A percentile compares a stretch with the other conserved stretches of the same genome.
These are phyloP conservation scores for Solanum appendiculatum DNA, from an alignment of 257 asterid genomes.

Conservation along the genomic window DNA sequence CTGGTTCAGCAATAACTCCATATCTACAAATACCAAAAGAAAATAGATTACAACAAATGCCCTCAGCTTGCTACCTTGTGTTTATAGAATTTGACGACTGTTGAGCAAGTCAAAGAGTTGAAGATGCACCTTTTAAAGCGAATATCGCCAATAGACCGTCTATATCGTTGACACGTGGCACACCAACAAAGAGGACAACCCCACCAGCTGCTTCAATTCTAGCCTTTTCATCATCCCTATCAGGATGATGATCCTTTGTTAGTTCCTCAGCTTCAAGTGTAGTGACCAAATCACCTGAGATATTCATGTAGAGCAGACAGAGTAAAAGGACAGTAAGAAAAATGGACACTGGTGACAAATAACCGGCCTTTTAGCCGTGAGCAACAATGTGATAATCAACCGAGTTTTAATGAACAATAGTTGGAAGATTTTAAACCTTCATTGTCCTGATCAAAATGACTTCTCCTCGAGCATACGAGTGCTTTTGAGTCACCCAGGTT, in stretches of 20 bases:
- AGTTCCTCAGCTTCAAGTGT: constrained; percentile 39
- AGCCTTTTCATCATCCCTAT: constrained; percentile 61
- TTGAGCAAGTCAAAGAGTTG: background rate
- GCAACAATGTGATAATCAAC: background rate
- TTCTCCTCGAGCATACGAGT: constrained; percentile 36
- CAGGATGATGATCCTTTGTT: constrained; percentile 65
- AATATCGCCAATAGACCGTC: constrained; percentile 72
- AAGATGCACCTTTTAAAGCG: constrained; percentile 32
- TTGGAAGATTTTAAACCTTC: constrained; percentile 22
- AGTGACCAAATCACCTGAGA: constrained; percentile 9
- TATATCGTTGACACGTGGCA: constrained; percentile 69
- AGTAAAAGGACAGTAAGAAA: background rate
- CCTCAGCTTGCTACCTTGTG: background rate
- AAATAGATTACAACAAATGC: background rate
- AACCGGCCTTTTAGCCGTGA: background rate
- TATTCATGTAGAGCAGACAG: background rate
- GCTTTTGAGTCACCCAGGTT: constrained; percentile 76
- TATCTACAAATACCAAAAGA: constrained; percentile 18
- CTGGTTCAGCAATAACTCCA: constrained; percentile 69
- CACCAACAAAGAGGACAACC: constrained; percentile 19
- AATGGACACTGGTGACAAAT: background rate
- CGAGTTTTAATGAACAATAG: background rate
- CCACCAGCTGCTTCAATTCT: constrained; percentile 44
- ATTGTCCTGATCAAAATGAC: constrained; percentile 8
- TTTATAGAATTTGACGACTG: background rate